phyloP scores from a whole-genome alignment of 2,329 filamentous ascomycete species.

The Graphium sp. region DNA sequence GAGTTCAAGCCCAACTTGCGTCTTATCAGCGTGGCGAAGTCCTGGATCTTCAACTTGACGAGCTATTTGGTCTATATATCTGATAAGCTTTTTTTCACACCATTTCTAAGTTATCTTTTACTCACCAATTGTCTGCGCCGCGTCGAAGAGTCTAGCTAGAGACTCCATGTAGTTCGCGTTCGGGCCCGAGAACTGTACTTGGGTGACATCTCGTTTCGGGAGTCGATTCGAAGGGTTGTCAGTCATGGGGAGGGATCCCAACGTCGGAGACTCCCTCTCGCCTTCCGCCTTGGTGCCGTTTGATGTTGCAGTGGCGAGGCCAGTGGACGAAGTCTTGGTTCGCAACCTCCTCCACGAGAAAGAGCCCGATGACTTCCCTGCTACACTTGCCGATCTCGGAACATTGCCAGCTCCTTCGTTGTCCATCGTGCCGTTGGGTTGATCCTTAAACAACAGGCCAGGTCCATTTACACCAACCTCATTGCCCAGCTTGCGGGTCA shows the following conservation, averaged over 20 bases:
- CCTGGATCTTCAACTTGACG: conserved; percentile 93
- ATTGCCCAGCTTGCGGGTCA: conserved; percentile 75
- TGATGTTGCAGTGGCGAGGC: conserved; percentile 26
- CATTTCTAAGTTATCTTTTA: conserved; percentile 1
- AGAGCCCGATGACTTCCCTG: conserved; percentile 44
- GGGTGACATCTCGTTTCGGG: conserved; percentile 52
- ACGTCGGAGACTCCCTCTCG: conserved; percentile 31
- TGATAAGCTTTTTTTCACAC: conserved; percentile 9
- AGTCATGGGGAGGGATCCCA: conserved; percentile 69
- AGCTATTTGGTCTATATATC: conserved; percentile 66
- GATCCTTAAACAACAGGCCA: conserved; percentile 59
- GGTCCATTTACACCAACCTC: conserved; percentile 76
- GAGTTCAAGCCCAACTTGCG: conserved; percentile 86
- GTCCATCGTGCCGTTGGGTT: conserved; percentile 29
- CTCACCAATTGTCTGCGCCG: conserved; percentile 81
- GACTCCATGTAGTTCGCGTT: conserved; percentile 85
- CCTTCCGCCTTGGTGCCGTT: conserved; percentile 19
- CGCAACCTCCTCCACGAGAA: conserved; percentile 83
- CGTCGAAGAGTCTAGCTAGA: conserved; percentile 80
- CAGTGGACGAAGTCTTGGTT: conserved; percentile 68
- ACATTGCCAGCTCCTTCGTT: conserved; percentile 18
- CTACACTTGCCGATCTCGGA: conserved; percentile 41
- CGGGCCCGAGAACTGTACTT: conserved; percentile 61
- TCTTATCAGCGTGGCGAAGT: conserved; percentile 77
- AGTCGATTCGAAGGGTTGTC: conserved; percentile 46